These are phyloP conservation scores for Dryadomyces quercivorus DNA, from an alignment of 2,329 filamentous ascomycete species.

Conservation along the genomic window DNA sequence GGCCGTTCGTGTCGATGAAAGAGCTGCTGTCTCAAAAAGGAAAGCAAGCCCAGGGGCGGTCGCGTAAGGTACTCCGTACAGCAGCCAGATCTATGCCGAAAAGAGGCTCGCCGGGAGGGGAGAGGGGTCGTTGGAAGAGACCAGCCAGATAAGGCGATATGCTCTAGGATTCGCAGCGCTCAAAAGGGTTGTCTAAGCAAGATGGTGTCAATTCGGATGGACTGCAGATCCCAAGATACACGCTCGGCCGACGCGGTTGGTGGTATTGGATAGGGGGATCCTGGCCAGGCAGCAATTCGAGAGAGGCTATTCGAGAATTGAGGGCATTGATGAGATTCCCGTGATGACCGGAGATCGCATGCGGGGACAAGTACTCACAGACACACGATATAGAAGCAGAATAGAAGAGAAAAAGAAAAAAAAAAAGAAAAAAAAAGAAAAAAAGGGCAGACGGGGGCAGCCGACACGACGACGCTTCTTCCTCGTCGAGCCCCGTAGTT, in stretches of 20 bases:
- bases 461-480: not conserved
- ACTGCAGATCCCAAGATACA: no score
- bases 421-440: not conserved
- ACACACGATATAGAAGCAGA: conserved; percentile 9
- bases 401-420: not conserved
- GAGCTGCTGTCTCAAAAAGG: not conserved
- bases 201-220: not conserved
- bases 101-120: not conserved
- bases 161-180: not conserved
- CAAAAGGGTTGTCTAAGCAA: not conserved
- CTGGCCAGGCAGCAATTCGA: not conserved
- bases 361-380: not conserved
- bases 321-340: not conserved
- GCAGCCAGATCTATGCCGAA: not conserved
- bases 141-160: not conserved
- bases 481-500: not conserved
- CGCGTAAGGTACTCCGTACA: not conserved
- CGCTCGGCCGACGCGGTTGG: no score
- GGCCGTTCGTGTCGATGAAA: not conserved
- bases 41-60: not conserved
- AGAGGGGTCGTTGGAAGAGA: not conserved
- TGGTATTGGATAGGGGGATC: no score
- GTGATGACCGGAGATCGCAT: not conserved
- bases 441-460: not conserved
- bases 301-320: not conserved